A percentile compares a stretch with the other conserved stretches of the same genome.
These are phyloP conservation scores for Aureobasidium sp. DNA, from an alignment of 2,329 filamentous ascomycete species.

Conservation along the genomic window DNA sequence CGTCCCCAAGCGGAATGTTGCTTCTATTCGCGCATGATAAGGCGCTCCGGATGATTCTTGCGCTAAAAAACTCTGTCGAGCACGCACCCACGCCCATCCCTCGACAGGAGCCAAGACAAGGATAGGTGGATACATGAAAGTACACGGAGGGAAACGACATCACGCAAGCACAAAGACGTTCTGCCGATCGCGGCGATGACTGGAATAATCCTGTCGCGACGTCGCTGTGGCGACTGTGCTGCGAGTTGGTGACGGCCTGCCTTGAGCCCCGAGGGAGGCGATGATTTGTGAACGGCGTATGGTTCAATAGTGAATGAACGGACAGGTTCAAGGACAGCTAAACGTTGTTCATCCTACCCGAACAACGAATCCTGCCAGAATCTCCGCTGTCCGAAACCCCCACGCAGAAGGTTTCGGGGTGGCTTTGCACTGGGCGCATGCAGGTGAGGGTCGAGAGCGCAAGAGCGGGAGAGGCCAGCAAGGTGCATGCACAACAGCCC, in stretches of 20 bases:
- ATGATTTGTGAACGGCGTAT: neutral
- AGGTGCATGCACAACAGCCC: conserved; percentile 13
- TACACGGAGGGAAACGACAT: conserved; percentile 7
- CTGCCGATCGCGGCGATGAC: conserved; percentile 2
- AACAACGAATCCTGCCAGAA: conserved; percentile 1
- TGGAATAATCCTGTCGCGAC: neutral
- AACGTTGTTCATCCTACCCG: conserved; percentile 12
- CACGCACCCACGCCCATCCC: neutral
- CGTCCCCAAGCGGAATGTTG: conserved; percentile 14
- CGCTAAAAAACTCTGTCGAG: conserved; percentile 14
- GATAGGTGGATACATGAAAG: conserved; percentile 11
- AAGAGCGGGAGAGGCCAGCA: conserved; percentile 11
- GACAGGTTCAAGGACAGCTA: neutral
- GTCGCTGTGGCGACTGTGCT: neutral
- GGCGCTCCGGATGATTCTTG: conserved; percentile 9
- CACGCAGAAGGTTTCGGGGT: conserved; percentile 11
- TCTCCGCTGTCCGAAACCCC: conserved; percentile 8
- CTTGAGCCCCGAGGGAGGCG: neutral
- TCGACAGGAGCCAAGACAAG: conserved; percentile 5
- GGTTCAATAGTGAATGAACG: conserved; percentile 6
- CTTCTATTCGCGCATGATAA: conserved; percentile 11
- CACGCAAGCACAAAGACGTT: conserved; percentile 13
- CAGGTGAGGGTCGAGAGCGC: conserved; percentile 12
- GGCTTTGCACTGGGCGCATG: conserved; percentile 8
- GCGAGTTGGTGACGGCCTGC: neutral